Base-by-base conservation (phyloP, 306 rosid genomes). In the Datisca glomerata region DNA sequence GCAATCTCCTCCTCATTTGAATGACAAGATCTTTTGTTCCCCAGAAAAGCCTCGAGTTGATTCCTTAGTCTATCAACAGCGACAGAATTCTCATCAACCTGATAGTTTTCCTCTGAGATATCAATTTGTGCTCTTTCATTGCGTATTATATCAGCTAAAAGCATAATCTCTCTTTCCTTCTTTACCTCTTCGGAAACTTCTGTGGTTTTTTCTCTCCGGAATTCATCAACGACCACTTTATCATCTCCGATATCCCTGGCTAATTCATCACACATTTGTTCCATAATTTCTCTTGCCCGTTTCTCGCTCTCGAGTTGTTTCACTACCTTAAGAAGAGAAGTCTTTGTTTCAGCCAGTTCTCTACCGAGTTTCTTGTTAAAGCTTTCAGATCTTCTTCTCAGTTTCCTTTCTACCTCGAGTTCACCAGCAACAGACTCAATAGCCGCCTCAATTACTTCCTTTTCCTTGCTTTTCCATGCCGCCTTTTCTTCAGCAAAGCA, bases 401-500 rank as follows among this genome's bases (percentile, higher is more conserved):
- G 66, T 54, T 85, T 91, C 70, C 81, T 69, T 71, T 91, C 96
- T 6, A 78, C 80, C 54, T 85, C 98, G 0, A 91, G 92, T 57
- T 91, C 96, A 12, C 87, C 87, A 4, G 86, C 87, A 52, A 91
- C 74, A 15, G 94, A 75, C 66, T 91, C 96, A 60, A 91, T 75
- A n/a, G 98, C 96, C 43, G 94, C 94, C 81, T 91, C 98, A 23
- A 84, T 72, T 60, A 71, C 65, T 66, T 78, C 78, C 42, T 63
- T 80, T 59, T 80, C 98, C 70, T 80, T 84, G 60, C 55, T 75
- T 63, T 80, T 78, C 98, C 98, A 85, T 18, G 85, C 76, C 7
- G 91, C 94, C 62, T 85, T 84, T 75, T 91, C 98, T 51, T 91
- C 96, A 33, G 96, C 80, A 62, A 78, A 78, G 52, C 87, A 78